Evolutionary conservation across 129 eudicot species (phyloP).

Genomic region (Arctium lappa): DNA sequence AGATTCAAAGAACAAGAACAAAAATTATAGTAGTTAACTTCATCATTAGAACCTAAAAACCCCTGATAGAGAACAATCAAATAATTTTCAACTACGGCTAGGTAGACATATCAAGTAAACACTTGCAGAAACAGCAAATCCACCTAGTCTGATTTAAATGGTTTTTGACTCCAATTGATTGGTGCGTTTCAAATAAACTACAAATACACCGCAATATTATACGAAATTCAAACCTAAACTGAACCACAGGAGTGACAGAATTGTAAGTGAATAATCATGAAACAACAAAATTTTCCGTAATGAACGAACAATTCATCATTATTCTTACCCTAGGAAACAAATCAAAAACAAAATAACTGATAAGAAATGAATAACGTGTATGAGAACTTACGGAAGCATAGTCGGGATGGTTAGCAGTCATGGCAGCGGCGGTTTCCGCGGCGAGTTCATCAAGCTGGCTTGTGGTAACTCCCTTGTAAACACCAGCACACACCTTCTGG

Average conservation of each 20-base stretch:
- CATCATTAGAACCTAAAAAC: not conserved
- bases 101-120: not conserved
- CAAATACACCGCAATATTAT: not conserved
- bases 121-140: not conserved
- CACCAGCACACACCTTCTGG: conserved; percentile 96
- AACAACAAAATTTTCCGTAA: not conserved
- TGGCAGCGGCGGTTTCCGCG: conserved; percentile 93
- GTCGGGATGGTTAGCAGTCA: conserved; percentile 96
- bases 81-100: not conserved
- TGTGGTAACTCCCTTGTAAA: conserved; percentile 91
- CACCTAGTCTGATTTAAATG: not conserved
- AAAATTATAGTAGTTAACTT: not conserved
- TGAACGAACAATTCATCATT: not conserved
- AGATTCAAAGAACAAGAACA: not conserved
- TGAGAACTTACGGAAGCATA: conserved; percentile 70
- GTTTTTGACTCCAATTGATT: not conserved
- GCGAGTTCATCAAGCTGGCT: conserved; percentile 96
- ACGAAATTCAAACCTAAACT: not conserved
- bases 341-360: not conserved
- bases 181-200: not conserved
- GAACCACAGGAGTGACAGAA: not conserved
- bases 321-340: not conserved
- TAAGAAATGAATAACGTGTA: not conserved
- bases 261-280: not conserved
- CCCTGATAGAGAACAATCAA: not conserved